These are phyloP conservation scores for Fusarium sp. DNA, from an alignment of 2,329 filamentous ascomycete species.

Conservation along the genomic window DNA sequence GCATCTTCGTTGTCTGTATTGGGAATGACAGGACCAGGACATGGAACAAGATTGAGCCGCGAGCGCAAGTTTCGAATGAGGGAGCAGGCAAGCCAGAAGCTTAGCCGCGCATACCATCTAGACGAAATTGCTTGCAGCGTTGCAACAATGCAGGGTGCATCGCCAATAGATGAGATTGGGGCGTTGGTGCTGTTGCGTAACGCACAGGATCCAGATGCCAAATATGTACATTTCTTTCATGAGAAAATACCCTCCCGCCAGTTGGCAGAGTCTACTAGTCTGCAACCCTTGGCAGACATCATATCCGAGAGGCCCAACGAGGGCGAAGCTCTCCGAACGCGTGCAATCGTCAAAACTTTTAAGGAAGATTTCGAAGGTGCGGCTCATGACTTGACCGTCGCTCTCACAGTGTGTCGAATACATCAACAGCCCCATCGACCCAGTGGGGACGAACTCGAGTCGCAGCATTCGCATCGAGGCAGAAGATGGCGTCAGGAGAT, in stretches of 20 bases:
- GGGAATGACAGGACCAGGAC: constrained; percentile 60
- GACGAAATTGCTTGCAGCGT: constrained; percentile 88
- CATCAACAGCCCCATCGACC: constrained; percentile 65
- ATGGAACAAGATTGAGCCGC: constrained; percentile 75
- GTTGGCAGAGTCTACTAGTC: constrained; percentile 76
- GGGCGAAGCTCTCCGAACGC: constrained; percentile 75
- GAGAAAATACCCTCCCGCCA: constrained; percentile 85
- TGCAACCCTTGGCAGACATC: constrained; percentile 75
- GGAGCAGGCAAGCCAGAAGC: constrained; percentile 81
- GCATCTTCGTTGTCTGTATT: constrained; percentile 34
- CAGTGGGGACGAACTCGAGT: constrained; percentile 64
- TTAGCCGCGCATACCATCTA: constrained; percentile 80
- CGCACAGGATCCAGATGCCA: constrained; percentile 76
- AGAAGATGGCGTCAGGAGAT: constrained; percentile 50
- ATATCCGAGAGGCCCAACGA: constrained; percentile 73
- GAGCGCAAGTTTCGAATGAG: constrained; percentile 84
- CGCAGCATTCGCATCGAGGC: constrained; percentile 47
- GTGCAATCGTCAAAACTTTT: constrained; percentile 79
- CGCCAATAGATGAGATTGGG: constrained; percentile 81
- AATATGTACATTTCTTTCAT: constrained; percentile 93
- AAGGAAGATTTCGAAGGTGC: constrained; percentile 80
- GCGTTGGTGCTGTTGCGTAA: constrained; percentile 77
- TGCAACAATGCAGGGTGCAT: constrained; percentile 84
- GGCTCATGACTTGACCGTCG: constrained; percentile 75
- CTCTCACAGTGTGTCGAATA: constrained; percentile 66